Evolutionary conservation across 2,329 filamentous ascomycete genomes (phyloP), one percentile per base, ranked within the genome.

Genomic region (Didymella exigua): DNA sequence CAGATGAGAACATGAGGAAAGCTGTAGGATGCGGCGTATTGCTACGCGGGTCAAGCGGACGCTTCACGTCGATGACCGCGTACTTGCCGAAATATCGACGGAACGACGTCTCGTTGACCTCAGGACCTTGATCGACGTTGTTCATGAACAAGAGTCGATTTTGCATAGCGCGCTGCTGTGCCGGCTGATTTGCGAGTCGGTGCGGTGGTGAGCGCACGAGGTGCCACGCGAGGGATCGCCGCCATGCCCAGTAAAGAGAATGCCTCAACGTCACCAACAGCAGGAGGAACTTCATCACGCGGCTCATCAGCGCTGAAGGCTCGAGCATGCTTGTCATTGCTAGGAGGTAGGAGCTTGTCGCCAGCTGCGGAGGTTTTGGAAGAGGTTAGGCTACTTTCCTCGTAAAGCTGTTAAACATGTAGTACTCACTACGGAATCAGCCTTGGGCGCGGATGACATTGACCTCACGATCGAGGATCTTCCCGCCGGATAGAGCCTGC

Each of bases 71-170:
- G 2, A 44, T 16, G 10, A 44, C 31, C 3, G 3, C 19, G 23
- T 29, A 43, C 14, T 23, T 23, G 14, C 33, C 21, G 11, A 45
- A 45, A n/a, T 33, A 45, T 10, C 27, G 18, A 2, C 34, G 19
- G 11, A 45, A 51, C 6, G 19, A 40, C 5, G 11, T 16, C 7
- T 40, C 18, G 11, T 26, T 40, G 10, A 40, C 21, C 18, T 51
- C 48, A 0, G 48, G 14, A 0, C 31, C 24, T 10, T 30, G 23
- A n/a, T 24, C 31, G 10, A 38, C 40, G 11, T 44, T 44, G 40
- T 50, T 50, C 24, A 50, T 27, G 26, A 37, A 43, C 16, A 50
- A 10, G 8, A 50, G 18, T 7, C 30, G 31, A 14, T 43, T 49
- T 8, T 50, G 40, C 4, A 43, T 8, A 9, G 18, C 18, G 1